Base-by-base conservation (phyloP, 2,329 filamentous ascomycete species). In the Alternaria metachromatica region DNA sequence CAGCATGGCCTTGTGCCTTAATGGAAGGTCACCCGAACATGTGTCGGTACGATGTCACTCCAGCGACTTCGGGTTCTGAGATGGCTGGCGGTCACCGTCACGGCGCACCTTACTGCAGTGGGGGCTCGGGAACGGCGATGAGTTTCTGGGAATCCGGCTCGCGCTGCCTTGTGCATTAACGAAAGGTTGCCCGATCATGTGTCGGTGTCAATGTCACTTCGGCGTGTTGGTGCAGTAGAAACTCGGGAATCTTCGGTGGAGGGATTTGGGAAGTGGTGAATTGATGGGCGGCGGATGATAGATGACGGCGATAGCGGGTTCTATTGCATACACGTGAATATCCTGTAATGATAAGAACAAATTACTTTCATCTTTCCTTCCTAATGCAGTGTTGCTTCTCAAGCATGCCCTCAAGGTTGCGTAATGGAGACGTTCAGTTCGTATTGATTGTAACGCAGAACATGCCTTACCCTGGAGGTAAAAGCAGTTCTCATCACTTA, bases 211-310 rank as follows among this genome's bases (percentile, higher is more conserved):
- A 65, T 50, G 57, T 67, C 60, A 30, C 65, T 61, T 55, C 57
- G 46, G 65, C 63, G 63, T 63, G 58, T 60, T 48, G 51, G 63
- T 66, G 65, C 58, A 66, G 58, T 66, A 60, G 63, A 68, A 50
- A 63, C 65, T 66, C 60, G 60, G 60, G 60, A 62, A 58, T 25
- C 6, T 23, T 59, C 58, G 65, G 54, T 63, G 57, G 25, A 9
- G 37, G 33, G 28, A 21, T 25, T 26, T 44, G 45, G 26, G 41
- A 41, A 30, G 54, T 37, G 41, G 13, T 53, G 37, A 48, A 18
- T 5, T 21, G 0, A 8, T 26, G 12, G 20, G 51, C 28, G 53
- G 46, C 13, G 26, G 23, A 21, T n/a, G 23, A 23, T 53, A 33
- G 25, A 41, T 37, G 30, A 37, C 33, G 33, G 33, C 20, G 25